Conservation (phyloP, 2,329 filamentous ascomycete species). For the Fusarium sp. region DNA sequence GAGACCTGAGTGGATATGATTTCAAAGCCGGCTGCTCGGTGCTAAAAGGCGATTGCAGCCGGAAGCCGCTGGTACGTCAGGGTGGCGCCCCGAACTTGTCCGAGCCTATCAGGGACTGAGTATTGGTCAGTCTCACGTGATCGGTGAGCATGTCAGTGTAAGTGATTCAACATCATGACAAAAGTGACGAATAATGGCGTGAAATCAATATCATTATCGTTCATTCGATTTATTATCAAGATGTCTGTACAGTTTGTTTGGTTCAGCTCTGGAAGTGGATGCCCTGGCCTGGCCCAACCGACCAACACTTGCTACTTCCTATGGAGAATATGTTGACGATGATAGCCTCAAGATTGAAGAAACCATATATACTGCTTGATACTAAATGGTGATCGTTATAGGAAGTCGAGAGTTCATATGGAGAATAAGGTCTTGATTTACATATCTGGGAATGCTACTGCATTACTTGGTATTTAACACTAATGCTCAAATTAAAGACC, state of each 20-base stretch:
- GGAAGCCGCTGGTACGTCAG: constrained; percentile 46
- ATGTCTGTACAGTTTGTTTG: too few relatives aligned
- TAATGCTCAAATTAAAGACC: too few relatives aligned
- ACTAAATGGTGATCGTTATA: not conserved
- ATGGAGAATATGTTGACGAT: too few relatives aligned
- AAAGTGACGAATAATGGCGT: constrained; percentile 15
- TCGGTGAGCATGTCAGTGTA: not conserved
- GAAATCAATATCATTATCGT: not conserved
- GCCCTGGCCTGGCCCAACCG: too few relatives aligned
- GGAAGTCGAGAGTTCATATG: too few relatives aligned
- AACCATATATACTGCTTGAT: too few relatives aligned
- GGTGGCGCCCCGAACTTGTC: constrained; percentile 49
- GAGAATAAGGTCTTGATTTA: not conserved
- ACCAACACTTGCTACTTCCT: too few relatives aligned
- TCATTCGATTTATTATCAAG: too few relatives aligned
- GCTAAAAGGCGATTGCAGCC: constrained; percentile 51
- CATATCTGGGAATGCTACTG: not conserved
- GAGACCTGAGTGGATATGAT: constrained; percentile 33
- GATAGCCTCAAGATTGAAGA: too few relatives aligned
- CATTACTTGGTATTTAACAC: too few relatives aligned
- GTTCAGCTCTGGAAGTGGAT: too few relatives aligned
- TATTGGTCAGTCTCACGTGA: constrained; percentile 52
- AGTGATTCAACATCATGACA: not conserved
- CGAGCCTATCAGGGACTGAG: constrained; percentile 55
- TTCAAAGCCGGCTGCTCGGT: constrained; percentile 49